Base-by-base conservation (phyloP, 495 filamentous ascomycete species). In the Hypoxylon rickii region DNA sequence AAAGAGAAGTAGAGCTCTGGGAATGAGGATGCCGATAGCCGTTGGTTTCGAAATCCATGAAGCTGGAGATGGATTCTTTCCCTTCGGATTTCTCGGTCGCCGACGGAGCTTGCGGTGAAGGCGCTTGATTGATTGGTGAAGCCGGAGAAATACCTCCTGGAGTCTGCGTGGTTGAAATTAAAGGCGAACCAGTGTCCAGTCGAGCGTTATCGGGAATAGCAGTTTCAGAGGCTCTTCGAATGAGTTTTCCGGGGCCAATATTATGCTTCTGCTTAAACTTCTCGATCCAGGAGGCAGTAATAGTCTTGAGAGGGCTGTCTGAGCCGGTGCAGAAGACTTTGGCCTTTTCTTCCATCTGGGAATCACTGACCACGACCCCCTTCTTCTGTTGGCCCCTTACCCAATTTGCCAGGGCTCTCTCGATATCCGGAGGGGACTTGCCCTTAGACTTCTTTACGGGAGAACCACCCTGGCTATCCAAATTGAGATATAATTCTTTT, bases 241-340 rank as follows among this genome's bases (percentile, higher is more conserved):
- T 78, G 39, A 87, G 61, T 39, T 71, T 83, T 0, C 85, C 79
- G 17, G 82, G 81, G 33, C 83, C 76, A 19, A 95, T 79, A 48
- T 87, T 86, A 70, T 97, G 90, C 70, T 93, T 97, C 55, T 88
- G 83, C 76, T 97, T 96, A 78, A 99, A 97, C 67, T 95, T 96
- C 69, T 96, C 93, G 44, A 99, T 79, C 92, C 92, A 97, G 53
- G 79, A 83, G 5, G 85, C 72, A 51, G 81, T 92, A 60, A 87
- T 85, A 26, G 86, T 79, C 69, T 92, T 90, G 44, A 86, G 76
- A 46, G 91, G 87, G 55, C 83, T 86, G 51, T 96, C 94, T 8
- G 84, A 79, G 18, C 88, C 89, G 15, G 80, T 87, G 15, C 90
- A 89, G 67, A 97, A 99, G 47, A 90, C 86, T 39, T 82, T 79